Evolutionary conservation across 2,329 filamentous ascomycete genomes (phyloP), one percentile per base, ranked within the genome.

Genomic region (Aspergillus sp.): DNA sequence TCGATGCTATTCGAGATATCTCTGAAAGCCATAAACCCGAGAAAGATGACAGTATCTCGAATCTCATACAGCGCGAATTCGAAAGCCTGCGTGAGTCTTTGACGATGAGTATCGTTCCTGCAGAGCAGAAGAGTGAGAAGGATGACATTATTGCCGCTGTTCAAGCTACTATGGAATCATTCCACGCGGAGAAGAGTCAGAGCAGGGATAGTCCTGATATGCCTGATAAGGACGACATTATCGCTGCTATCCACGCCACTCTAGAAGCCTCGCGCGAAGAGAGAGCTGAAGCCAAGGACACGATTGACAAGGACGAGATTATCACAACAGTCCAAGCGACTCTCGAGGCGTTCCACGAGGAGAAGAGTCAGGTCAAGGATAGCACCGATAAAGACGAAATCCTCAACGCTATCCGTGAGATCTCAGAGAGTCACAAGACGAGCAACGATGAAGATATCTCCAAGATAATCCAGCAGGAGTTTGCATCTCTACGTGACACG

Each of bases 351-450:
- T 68, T 80, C 44, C 74, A 75, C 8, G 84, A 85, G 44, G 80
- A 84, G 78, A 67, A 80, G 59, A 65, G 79, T 12, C 78, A 81
- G 57, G 80, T 80, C 60, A 81, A 80, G 68, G 78, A 85, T 42
- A 24, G 26, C 12, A n/a, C 74, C 18, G 80, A 85, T 61, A 86
- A 86, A 66, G 83, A 83, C 53, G 85, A 88, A 60, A 79, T 88
- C 36, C 71, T 88, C 2, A 83, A 87, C 61, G 82, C 81, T 4
- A 82, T 88, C 39, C 80, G 83, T 51, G 82, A 83, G 18, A 74
- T 71, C 9, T 65, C 67, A 3, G 71, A 74, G n/a, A 64, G 62
- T 11, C 69, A 76, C n/a, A 78, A 77, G 38, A 12, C 36, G 8
- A 24, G 43, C 2, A 50, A 41, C 22, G 54, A 47, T 4, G 70